phyloP scores from a whole-genome alignment of 169 alveolate genomes.

The Theileria orientalis region DNA sequence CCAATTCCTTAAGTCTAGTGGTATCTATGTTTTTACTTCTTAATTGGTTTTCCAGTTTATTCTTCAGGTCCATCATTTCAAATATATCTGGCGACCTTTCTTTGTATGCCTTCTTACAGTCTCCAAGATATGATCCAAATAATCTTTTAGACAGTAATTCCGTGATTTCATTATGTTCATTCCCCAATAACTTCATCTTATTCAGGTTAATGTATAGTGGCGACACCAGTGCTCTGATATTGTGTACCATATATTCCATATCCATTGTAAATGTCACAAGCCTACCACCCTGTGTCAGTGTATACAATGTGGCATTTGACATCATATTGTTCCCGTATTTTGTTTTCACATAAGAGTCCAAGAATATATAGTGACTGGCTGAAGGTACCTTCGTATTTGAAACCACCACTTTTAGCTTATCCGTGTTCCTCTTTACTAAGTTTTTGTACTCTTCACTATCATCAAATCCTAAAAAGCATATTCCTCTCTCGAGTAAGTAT shows the following conservation, averaged over 20 bases:
- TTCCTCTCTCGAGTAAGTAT: neutral
- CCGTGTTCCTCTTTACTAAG: constrained; percentile 2
- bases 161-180: neutral
- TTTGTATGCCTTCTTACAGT: neutral
- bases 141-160: neutral
- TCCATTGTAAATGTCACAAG: constrained; percentile 16
- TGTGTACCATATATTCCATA: neutral
- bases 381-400: neutral
- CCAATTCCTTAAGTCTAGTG: constrained; percentile 1
- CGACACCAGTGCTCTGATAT: neutral
- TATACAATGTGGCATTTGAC: constrained; percentile 1
- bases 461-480: neutral
- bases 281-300: constrained; percentile 6
- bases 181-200: neutral
- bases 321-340: neutral
- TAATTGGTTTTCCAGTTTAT: constrained; percentile 14
- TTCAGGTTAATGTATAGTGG: constrained; percentile 12
- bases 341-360: neutral
- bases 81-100: neutral
- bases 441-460: neutral
- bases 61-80: neutral
- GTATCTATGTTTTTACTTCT: constrained; percentile 6
- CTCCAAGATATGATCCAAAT: neutral
- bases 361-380: constrained; percentile 23
- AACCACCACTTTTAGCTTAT: constrained; percentile 9